Evolutionary conservation across 179 eudicot species (phyloP), one percentile per base, ranked within the genome.

Genomic region (Silene vulgaris): DNA sequence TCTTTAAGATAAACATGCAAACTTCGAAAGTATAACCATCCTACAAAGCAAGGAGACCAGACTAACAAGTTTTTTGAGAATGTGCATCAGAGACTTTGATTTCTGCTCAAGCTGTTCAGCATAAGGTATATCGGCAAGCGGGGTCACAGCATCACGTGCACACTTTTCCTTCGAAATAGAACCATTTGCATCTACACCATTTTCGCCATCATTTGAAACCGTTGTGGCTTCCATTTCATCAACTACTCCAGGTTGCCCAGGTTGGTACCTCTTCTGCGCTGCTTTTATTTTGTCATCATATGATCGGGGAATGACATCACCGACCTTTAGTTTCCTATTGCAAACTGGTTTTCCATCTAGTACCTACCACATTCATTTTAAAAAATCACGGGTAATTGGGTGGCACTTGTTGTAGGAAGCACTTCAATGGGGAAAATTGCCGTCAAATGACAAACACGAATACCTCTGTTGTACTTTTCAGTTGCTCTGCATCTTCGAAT

Each of bases 81-180:
- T 75, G 79, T 90, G 91, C 75, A 69, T 68, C 60, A 94, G 76
- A 80, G 91, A 78, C 59, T 84, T 86, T 81, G 88, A 89, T 85
- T 94, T 94, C 75, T 91, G 90, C 85, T 91, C 97, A 72, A 91
- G 87, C 77, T 94, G 98, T 66, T 91, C 97, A 26, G 81, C 75
- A 73, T 94, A 94, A 61, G 96, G 79, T 87, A 94, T 77, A 83
- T 89, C 81, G 30, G 97, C 96, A 76, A 94, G 96, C 37, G 97
- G 97, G 62, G 98, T 94, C 76, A 91, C 98, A 16, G 62, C 93
- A 82, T 91, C 93, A 76, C 96, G 91, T 16, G 84, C 97, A 83
- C 83, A 86, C 88, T 89, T 89, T 28, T 80, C 86, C 82, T 81
- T 90, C 74, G 75, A 79, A 66, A 26, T 81, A 28, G 89, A 85